Evolutionary conservation across 495 filamentous ascomycete genomes (phyloP), one percentile per base, ranked within the genome.

Genomic region (Penicillium bovifimosum): DNA sequence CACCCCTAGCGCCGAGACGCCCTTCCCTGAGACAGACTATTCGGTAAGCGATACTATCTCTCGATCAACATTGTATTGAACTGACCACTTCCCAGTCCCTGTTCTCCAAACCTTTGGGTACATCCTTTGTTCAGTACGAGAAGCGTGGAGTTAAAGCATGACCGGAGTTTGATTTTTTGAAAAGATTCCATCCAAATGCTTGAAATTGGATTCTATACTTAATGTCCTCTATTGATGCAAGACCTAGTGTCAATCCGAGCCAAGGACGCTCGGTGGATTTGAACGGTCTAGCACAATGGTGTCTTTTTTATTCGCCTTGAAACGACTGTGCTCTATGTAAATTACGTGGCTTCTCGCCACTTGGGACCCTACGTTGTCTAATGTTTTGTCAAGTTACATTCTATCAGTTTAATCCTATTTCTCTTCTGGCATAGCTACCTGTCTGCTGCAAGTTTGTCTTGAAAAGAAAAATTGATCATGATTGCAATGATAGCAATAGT

Each of bases 1-100:
- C 47, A 68, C 66, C 29, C 36, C 70, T 29, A 58, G 67, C 16
- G 52, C 56, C 27, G 50, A 50, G 41, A 45, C 60, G n/a, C 59
- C 42, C 10, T 63, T 79, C 31, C 74, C 75, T 13, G 70, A 71
- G 6, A 81, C 77, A 24, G 78, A 81, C 52, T 80, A 76, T 52
- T 75, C 70, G 41, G 74, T 76, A 66, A 65, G 69, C 58, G 9
- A 35, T 42, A 27, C 9, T 50, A n/a, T n/a, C 34, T 16, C 20
- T 2, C 6, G 6, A 34, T 41, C 13, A n/a, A 7, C 41, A 8
- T 29, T 9, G 9, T 2, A 13, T 27, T 10, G 39, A 14, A 46
- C 61, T 66, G 60, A 66, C 51, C 31, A 33, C 36, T 0, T 3
- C 27, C 18, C 35, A 76, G 73, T 76, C 75, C n/a, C 56, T 80